Evolutionary conservation across 768 basidiomycete genomes (phyloP).

Genomic region (Lactifluus volemus): DNA sequence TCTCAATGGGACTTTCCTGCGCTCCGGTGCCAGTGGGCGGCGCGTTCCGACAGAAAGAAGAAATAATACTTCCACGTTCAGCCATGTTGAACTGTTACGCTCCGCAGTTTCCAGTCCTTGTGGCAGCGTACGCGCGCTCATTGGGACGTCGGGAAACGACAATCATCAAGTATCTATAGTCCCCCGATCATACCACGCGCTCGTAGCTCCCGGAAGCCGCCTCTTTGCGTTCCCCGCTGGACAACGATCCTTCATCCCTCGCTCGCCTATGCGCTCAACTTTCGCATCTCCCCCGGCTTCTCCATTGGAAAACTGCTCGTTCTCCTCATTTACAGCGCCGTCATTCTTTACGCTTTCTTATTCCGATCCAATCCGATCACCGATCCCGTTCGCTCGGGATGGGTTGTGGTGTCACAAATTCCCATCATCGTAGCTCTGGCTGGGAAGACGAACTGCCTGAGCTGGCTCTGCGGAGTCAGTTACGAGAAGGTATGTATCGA

Average conservation of each 20-base stretch:
- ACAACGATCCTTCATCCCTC: conserved; percentile 27
- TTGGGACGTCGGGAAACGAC: not conserved
- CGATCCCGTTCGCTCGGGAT: conserved; percentile 28
- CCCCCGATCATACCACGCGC: not conserved
- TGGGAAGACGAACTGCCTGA: conserved; percentile 41
- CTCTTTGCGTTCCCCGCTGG: conserved; percentile 33
- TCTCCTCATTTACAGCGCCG: conserved; percentile 28
- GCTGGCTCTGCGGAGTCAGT: conserved; percentile 33
- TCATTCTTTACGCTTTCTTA: conserved; percentile 33
- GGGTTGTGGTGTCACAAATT: conserved; percentile 36
- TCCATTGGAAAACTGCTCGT: conserved; percentile 33
- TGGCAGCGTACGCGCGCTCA: not conserved
- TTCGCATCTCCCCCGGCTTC: conserved; percentile 29
- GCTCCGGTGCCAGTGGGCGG: not conserved
- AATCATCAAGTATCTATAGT: not conserved
- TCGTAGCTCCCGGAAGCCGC: conserved; percentile 11
- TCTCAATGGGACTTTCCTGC: conserved; percentile 15
- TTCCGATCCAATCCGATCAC: conserved; percentile 29
- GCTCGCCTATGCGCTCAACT: conserved; percentile 26
- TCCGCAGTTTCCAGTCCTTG: not conserved
- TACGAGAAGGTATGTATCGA: conserved; percentile 37
- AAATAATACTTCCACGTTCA: conserved; percentile 10
- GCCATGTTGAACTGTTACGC: not conserved
- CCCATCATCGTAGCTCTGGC: conserved; percentile 37
- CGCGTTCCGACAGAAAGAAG: not conserved